phyloP scores from a whole-genome alignment of 441 rosid genomes.

The Populus hybrid region DNA sequence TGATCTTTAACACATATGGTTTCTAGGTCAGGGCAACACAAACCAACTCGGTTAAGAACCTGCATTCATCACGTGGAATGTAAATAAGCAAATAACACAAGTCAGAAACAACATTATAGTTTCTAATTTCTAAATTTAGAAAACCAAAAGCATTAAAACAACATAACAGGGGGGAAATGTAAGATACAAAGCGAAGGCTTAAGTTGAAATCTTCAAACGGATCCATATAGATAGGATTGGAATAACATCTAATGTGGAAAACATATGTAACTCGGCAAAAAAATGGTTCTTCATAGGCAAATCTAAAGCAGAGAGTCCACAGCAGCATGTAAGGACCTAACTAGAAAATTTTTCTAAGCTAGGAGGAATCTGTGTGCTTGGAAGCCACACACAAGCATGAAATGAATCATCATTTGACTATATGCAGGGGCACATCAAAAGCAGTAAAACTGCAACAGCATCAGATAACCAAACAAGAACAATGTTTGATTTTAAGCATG shows the following conservation, averaged over 20 bases:
- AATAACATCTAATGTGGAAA: not conserved
- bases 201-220: not conserved
- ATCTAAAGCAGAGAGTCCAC: not conserved
- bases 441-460: not conserved
- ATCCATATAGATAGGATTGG: not conserved
- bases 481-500: not conserved
- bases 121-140: not conserved
- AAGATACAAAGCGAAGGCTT: not conserved
- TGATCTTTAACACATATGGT: constrained; percentile 73
- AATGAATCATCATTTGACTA: not conserved
- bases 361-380: not conserved
- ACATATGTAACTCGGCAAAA: not conserved
- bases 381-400: not conserved
- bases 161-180: not conserved
- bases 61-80: constrained; percentile 17
- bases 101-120: not conserved
- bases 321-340: not conserved
- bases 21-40: constrained; percentile 81
- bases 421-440: not conserved
- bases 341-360: not conserved
- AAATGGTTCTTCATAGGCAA: not conserved
- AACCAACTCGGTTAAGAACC: constrained; percentile 62
- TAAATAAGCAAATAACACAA: not conserved
- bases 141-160: not conserved
- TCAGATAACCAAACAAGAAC: not conserved